Evolutionary conservation across 1,284 basidiomycete genomes (phyloP).

Genomic region (Malassezia sympodialis): DNA sequence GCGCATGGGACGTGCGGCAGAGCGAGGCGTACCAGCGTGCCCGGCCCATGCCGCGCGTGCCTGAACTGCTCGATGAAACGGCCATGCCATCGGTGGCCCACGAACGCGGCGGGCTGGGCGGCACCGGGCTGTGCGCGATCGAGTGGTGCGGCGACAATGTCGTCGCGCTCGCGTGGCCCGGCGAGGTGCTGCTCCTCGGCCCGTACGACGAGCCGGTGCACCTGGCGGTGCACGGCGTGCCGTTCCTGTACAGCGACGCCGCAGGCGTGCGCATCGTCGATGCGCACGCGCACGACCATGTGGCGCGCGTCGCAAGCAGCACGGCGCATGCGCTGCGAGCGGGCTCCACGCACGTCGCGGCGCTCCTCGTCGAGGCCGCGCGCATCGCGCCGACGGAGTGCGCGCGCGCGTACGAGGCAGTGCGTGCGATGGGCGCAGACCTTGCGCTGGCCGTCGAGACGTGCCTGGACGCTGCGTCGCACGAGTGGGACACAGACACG

Average conservation of each 20-base stretch:
- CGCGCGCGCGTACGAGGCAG: conserved; percentile 83
- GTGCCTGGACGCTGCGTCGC: conserved; percentile 83
- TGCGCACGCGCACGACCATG: conserved; percentile 69
- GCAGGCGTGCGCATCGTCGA: conserved; percentile 77
- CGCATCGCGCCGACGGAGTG: conserved; percentile 72
- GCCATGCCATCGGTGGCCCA: neutral
- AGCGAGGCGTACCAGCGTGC: conserved; percentile 23
- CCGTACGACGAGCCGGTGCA: conserved; percentile 82
- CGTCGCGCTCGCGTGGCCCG: conserved; percentile 73
- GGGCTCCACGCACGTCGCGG: conserved; percentile 79
- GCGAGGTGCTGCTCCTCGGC: conserved; percentile 72
- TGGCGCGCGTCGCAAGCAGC: conserved; percentile 63
- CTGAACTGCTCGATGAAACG: conserved; percentile 19
- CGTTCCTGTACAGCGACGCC: conserved; percentile 68
- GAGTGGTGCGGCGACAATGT: conserved; percentile 97
- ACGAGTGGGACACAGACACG: conserved; percentile 81
- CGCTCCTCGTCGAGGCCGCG: conserved; percentile 82
- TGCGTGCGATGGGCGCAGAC: conserved; percentile 67
- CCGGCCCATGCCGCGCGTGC: neutral
- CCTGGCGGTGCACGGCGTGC: conserved; percentile 67
- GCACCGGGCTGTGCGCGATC: conserved; percentile 48
- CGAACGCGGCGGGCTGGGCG: conserved; percentile 26
- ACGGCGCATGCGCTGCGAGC: conserved; percentile 59
- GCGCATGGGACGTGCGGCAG: conserved; percentile 58
- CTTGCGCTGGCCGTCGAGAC: conserved; percentile 78